Percentiles rank a stretch among this genome's conserved stretches.
Evolutionary conservation across 2,329 filamentous ascomycete species (phyloP).

Genomic region (Alternaria sp.): DNA sequence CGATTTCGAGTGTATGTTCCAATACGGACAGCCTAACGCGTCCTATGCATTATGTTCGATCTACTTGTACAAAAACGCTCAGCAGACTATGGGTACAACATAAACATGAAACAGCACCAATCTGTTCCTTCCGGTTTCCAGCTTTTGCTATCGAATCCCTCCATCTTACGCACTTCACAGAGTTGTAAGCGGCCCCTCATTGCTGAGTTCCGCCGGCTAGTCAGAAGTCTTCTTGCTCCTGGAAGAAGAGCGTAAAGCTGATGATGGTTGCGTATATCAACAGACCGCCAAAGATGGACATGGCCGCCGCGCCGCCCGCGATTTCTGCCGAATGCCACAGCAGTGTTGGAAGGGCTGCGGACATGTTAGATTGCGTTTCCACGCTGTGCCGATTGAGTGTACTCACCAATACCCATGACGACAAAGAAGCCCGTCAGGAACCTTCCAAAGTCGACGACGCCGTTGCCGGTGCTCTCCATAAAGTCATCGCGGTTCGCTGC

Average conservation of each 20-base stretch:
- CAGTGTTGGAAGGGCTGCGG: conserved; percentile 81
- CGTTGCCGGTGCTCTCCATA: conserved; percentile 82
- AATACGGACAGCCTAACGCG: neutral
- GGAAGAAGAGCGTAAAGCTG: conserved; percentile 97
- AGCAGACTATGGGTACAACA: conserved; percentile 25
- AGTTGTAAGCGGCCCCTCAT: conserved; percentile 18
- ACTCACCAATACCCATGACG: conserved; percentile 94
- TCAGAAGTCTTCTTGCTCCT: conserved; percentile 95
- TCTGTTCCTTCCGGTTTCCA: neutral
- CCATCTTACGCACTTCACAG: neutral
- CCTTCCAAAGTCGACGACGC: conserved; percentile 89
- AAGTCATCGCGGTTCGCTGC: conserved; percentile 96
- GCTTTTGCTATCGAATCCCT: neutral
- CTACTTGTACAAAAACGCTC: conserved; percentile 42
- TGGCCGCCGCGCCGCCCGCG: conserved; percentile 83
- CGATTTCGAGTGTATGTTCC: neutral
- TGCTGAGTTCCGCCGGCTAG: conserved; percentile 39
- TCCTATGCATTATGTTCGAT: conserved; percentile 22
- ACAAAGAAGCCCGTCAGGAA: conserved; percentile 97
- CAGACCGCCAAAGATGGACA: conserved; percentile 91
- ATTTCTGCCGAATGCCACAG: conserved; percentile 90
- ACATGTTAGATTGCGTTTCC: conserved; percentile 19
- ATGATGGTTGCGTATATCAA: conserved; percentile 99
- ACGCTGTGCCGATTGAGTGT: neutral
- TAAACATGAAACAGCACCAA: conserved; percentile 10